phyloP scores from a whole-genome alignment of 768 basidiomycete species.

The Kwoniella dejecticola region DNA sequence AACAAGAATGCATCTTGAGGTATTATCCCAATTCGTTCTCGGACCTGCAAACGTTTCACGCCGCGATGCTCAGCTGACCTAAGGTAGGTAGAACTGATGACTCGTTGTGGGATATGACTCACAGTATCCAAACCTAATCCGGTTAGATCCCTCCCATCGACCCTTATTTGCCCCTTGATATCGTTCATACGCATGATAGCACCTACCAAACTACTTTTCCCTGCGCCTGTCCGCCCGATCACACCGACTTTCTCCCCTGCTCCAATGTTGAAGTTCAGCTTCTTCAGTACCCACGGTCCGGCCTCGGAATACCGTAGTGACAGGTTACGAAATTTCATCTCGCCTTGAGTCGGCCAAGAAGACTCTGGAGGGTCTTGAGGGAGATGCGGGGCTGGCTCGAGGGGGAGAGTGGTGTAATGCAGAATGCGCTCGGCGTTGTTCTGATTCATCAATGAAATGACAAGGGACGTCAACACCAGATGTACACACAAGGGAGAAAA shows the following conservation, averaged over 20 bases:
- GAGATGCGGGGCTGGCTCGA: conserved; percentile 4
- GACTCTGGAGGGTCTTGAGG: conserved; percentile 2
- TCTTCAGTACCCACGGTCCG: conserved; percentile 63
- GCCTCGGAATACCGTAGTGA: conserved; percentile 13
- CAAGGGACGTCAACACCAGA: background rate
- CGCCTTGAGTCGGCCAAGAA: conserved; percentile 6
- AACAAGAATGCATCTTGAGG: conserved; percentile 69
- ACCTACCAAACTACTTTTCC: conserved; percentile 53
- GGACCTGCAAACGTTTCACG: conserved; percentile 53
- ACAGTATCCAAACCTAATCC: conserved; percentile 62
- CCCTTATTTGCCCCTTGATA: conserved; percentile 63
- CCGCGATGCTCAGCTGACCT: background rate
- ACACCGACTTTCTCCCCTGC: conserved; percentile 81
- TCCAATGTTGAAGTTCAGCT: conserved; percentile 69
- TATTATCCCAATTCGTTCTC: conserved; percentile 66
- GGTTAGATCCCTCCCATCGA: conserved; percentile 58
- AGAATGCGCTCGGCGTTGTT: conserved; percentile 22
- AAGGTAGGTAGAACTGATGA: too few relatives aligned
- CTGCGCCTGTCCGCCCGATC: conserved; percentile 68
- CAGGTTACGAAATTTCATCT: conserved; percentile 1
- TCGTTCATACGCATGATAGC: conserved; percentile 68
- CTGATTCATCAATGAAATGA: background rate
- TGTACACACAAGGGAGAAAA: background rate
- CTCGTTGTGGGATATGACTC: conserved; percentile 30
- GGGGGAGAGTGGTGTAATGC: conserved; percentile 14